Percentiles rank a stretch among this genome's conserved stretches.
phyloP scores from a whole-genome alignment of 257 asterid species.

The Solanum etuberosum region DNA sequence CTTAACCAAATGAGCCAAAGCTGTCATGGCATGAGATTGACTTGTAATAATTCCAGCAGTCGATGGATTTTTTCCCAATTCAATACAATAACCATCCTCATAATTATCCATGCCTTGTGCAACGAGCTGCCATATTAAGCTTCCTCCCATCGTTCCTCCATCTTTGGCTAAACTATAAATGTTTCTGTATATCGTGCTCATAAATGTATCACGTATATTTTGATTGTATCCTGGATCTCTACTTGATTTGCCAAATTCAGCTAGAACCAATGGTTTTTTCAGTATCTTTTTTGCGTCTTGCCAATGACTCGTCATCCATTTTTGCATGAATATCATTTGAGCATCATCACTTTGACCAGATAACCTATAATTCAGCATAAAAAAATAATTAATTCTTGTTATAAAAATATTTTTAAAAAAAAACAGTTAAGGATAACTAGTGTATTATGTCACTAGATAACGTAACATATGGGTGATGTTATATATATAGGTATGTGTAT shows the following conservation, averaged over 20 bases:
- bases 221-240: constrained; percentile 38
- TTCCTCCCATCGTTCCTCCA: constrained; percentile 68
- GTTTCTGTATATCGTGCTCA: constrained; percentile 34
- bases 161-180: constrained; percentile 37
- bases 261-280: constrained; percentile 52
- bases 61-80: constrained; percentile 37
- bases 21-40: constrained; percentile 52
- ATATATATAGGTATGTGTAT: too few species aligned
- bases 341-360: constrained; percentile 38
- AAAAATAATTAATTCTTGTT: background rate
- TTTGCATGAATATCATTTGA: constrained; percentile 56
- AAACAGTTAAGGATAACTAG: background rate
- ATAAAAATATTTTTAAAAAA: background rate
- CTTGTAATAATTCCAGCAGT: constrained; percentile 38
- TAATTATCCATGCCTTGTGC: constrained; percentile 55
- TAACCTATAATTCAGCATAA: constrained; percentile 22
- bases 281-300: constrained; percentile 37
- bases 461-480: background rate
- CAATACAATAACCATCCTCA: constrained; percentile 51
- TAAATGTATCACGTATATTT: constrained; percentile 31
- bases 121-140: constrained; percentile 68
- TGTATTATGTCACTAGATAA: background rate
- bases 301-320: constrained; percentile 64
- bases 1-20: constrained; percentile 24
- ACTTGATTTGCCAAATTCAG: constrained; percentile 64